Base-by-base conservation (phyloP, 2,329 filamentous ascomycete species). In the Colletotrichum cordylinicola region DNA sequence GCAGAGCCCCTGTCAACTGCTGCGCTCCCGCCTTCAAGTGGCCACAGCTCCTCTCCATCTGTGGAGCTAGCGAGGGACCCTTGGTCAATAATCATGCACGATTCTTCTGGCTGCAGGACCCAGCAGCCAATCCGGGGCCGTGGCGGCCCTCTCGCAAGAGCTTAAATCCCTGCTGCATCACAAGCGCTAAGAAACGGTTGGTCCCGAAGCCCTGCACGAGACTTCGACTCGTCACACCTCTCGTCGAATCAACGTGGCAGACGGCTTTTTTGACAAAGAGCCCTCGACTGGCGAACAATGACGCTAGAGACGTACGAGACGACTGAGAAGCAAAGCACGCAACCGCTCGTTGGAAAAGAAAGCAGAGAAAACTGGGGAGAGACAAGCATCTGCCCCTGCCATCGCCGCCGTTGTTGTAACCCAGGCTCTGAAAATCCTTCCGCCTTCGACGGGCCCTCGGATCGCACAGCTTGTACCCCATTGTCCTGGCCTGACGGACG, bases 181-280 rank as follows among this genome's bases (percentile, higher is more conserved):
- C 78, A 79, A 78, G 80, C 83, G 82, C 85, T 85, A 83, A 73
- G 80, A 81, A 83, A 84, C 85, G 85, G 85, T 86, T 85, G 85
- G 85, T 86, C 85, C 87, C 86, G 85, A 84, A 83, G 85, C 83
- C 84, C 83, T 88, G 86, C 86, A 87, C 84, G 82, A 84, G 83
- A 82, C 82, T 83, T 80, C 77, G 78, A 82, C 78, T 86, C 84
- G 84, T 88, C 87, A 89, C 87, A 87, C 76, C 74, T 72, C 70
- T 66, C 65, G 77, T 79, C 86, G 82, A 88, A 88, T 85, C 80
- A 84, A 69, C 71, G 61, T 70, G 60, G 48, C 29, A 65, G 48
- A 73, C n/a, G 64, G 12, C 70, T 13, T 27, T 52, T 35, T 61
- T 29, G 27, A 56, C 74, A 73, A 69, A 68, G 73, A 48, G 48